Conservation (phyloP, 345 rosid genomes). For the Trapa bicornis region DNA sequence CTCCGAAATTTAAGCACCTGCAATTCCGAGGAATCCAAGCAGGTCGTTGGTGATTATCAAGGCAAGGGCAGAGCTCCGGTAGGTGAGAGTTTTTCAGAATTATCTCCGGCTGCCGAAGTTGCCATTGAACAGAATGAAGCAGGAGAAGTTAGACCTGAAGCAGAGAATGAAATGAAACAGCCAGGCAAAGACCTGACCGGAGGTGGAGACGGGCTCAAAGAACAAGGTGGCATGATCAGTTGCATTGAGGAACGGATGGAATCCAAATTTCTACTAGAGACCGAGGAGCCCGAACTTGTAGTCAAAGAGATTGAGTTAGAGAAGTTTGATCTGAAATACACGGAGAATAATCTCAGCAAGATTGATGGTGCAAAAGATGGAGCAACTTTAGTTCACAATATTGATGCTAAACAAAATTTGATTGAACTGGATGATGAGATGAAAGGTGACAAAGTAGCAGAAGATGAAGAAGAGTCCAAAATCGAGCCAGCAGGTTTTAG, state of each 20-base stretch:
- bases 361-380: no score
- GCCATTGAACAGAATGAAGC: conserved; percentile 17
- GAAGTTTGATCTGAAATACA: neutral
- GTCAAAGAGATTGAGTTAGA: neutral
- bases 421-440: neutral
- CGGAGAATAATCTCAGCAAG: neutral
- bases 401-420: no score
- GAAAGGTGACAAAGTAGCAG: conserved; percentile 2
- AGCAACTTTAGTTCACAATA: no score
- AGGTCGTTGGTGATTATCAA: conserved; percentile 1
- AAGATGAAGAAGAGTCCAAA: conserved; percentile 3
- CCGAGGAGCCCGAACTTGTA: neutral
- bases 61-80: conserved; percentile 16
- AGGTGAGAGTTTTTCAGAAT: conserved; percentile 25
- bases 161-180: conserved; percentile 12
- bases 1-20: conserved; percentile 13
- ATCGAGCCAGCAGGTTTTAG: neutral
- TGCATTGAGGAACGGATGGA: no score
- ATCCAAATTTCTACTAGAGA: no score
- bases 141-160: conserved; percentile 11
- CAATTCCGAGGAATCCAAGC: conserved; percentile 13
- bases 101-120: conserved; percentile 24
- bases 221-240: neutral
- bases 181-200: conserved; percentile 1
- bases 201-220: neutral